Base-by-base conservation (phyloP, 1,284 basidiomycete species). In the Sanguinoderma infundibulare region DNA sequence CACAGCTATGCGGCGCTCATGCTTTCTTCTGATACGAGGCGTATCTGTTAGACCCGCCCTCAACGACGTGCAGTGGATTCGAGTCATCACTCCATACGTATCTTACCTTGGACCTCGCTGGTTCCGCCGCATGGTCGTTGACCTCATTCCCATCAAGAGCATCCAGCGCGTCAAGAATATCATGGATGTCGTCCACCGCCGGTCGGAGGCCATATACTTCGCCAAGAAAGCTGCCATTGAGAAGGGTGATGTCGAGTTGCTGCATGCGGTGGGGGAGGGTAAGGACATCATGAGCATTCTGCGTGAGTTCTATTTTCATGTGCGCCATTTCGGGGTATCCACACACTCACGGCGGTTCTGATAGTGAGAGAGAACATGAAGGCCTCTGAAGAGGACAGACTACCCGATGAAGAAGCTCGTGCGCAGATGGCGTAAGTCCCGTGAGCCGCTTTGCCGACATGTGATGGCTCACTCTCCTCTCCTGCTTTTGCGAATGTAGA, bases 181-280 rank as follows among this genome's bases (percentile, higher is more conserved):
- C 22, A 57, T 75, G 1, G 77, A 83, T 58, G 67, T 70, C 5
- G 76, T 78, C 57, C 60, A 65, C n/a, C 62, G 72, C 2, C 74
- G 80, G 50, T 78, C 78, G 0, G 65, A 62, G 47, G 63, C 74
- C 38, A 70, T 83, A n/a, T 69, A 83, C 34, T 69, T 74, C 22
- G 72, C 78, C 42, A 79, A 79, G 69, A 82, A 80, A 63, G 60
- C 67, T n/a, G 75, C 61, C 12, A 42, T 55, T 5, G 30, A 49
- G 81, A n/a, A 91, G 95, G 64, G 68, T 0, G 67, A 66, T 3
- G 14, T 32, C 5, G 62, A 61, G 7, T 58, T 65, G n/a, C 30
- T 59, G 32, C 53, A 65, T 26, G 72, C 78, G 51, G 40, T 60
- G 14, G 52, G 42, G 20, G 54, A 49, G 10, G 63, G 67, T 6